Evolutionary conservation across 768 basidiomycete genomes (phyloP).

Genomic region (Suillus subaureus): DNA sequence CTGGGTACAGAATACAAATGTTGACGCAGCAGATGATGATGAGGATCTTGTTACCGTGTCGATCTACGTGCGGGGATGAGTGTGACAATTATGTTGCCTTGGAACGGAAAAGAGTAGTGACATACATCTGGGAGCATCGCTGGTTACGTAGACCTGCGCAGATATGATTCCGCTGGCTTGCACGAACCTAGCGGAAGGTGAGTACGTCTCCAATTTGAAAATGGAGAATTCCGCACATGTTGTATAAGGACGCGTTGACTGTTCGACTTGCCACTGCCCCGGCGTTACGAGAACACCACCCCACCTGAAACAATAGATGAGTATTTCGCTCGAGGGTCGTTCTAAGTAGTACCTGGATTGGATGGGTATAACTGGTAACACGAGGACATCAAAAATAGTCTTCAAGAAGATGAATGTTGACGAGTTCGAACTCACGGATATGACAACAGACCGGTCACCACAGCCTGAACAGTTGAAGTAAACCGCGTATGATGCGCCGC

Average conservation of each 20-base stretch:
- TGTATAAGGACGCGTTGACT: constrained; percentile 61
- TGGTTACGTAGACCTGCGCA: constrained; percentile 57
- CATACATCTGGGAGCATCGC: constrained; percentile 60
- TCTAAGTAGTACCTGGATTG: constrained; percentile 40
- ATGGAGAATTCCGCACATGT: constrained; percentile 39
- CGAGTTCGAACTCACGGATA: constrained; percentile 38
- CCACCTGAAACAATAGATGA: constrained; percentile 35
- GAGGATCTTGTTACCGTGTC: constrained; percentile 58
- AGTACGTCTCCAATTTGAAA: background rate
- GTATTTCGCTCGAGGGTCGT: background rate
- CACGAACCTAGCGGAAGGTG: constrained; percentile 34
- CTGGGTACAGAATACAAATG: constrained; percentile 52
- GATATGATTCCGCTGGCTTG: constrained; percentile 48
- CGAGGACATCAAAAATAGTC: constrained; percentile 12
- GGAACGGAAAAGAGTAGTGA: background rate
- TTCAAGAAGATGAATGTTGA: constrained; percentile 4
- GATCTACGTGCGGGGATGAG: constrained; percentile 36
- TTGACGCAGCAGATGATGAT: constrained; percentile 55
- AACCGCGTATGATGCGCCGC: background rate
- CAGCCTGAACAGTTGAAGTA: constrained; percentile 30
- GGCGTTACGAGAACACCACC: constrained; percentile 61
- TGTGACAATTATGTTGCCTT: background rate
- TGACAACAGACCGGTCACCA: constrained; percentile 47
- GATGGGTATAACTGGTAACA: constrained; percentile 44
- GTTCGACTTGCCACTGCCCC: constrained; percentile 62